A percentile compares a stretch with the other conserved stretches of the same genome.
These are phyloP conservation scores for Penicillium sp. DNA, from an alignment of 2,329 filamentous ascomycete genomes.

Conservation along the genomic window DNA sequence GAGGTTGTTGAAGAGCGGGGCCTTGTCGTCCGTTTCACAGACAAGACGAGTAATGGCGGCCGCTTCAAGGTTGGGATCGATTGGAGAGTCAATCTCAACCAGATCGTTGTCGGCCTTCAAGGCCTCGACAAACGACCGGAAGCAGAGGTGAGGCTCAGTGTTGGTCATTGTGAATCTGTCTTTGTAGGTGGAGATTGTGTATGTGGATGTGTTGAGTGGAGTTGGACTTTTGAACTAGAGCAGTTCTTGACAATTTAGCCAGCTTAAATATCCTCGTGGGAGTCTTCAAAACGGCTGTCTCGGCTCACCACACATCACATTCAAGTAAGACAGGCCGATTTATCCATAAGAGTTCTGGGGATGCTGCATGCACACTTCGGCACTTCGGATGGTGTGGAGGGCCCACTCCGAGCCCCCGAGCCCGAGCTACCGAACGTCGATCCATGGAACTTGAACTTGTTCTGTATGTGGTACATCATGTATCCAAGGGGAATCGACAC, in stretches of 20 bases:
- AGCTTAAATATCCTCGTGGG: not conserved
- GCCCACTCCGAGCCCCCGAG: not conserved
- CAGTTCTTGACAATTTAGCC: not conserved
- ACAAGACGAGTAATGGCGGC: constrained; percentile 50
- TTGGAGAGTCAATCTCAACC: constrained; percentile 43
- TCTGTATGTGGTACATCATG: not conserved
- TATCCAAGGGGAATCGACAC: not conserved
- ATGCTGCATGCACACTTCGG: not conserved
- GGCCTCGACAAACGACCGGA: constrained; percentile 49
- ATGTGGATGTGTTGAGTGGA: not conserved
- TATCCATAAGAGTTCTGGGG: not conserved
- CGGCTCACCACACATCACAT: not conserved
- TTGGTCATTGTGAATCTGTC: constrained; percentile 8
- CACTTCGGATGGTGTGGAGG: not conserved
- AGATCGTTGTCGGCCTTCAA: constrained; percentile 48
- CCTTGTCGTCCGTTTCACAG: constrained; percentile 49
- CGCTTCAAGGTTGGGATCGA: constrained; percentile 50
- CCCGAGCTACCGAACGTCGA: not conserved
- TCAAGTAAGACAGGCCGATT: not conserved
- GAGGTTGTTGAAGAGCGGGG: constrained; percentile 55
- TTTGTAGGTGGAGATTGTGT: not conserved
- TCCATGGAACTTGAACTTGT: not conserved
- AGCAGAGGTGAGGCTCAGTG: constrained; percentile 37
- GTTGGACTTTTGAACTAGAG: not conserved
- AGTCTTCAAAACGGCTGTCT: not conserved